Evolutionary conservation across 1,139 yeast genomes (phyloP), one percentile per base, ranked within the genome.

Genomic region (Candida smagusa): DNA sequence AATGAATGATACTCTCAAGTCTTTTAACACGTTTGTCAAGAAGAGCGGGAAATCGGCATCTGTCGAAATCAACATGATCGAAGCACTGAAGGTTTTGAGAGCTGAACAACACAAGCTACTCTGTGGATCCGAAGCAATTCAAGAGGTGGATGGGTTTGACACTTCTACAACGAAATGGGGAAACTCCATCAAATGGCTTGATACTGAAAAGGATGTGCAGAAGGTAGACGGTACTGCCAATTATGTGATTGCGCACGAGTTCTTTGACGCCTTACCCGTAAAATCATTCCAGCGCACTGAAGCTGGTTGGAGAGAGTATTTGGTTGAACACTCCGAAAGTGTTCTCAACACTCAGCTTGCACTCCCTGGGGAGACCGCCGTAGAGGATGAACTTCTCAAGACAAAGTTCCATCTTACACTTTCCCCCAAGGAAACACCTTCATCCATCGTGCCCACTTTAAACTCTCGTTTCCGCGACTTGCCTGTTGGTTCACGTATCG

Each of bases 261-360:
- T 87, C 52, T 87, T 84, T 54, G 96, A 87, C 61, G 95, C 96
- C 0, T 66, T 87, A 42, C 95, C 96, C 0, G 81, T 87, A 21
- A 81, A 83, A 46, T 74, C 82, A 44, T 87, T 84, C 53, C 72
- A 76, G 39, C 74, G 74, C 46, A 78, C 85, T 0, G 62, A 66
- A 24, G 58, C 74, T 12, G 87, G 88, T 0, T 87, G 96, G 96
- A 67, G 92, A 48, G 96, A 87, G 54, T 68, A 78, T 30, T 54
- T 84, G 32, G 95, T 87, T 22, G 94, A 71, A 41, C 73, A 69
- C 40, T 56, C 72, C 0, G 57, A 65, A 2, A 58, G 66, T 35
- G 73, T 69, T 2, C 50, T 77, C 46, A 72, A 69, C 41, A 62
- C 64, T 3, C 72, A 68, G 43, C 51, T 46, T 4, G 53, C 59